Evolutionary conservation across 1,284 basidiomycete species (phyloP).

Genomic region (Cutaneotrichosporon sp.): DNA sequence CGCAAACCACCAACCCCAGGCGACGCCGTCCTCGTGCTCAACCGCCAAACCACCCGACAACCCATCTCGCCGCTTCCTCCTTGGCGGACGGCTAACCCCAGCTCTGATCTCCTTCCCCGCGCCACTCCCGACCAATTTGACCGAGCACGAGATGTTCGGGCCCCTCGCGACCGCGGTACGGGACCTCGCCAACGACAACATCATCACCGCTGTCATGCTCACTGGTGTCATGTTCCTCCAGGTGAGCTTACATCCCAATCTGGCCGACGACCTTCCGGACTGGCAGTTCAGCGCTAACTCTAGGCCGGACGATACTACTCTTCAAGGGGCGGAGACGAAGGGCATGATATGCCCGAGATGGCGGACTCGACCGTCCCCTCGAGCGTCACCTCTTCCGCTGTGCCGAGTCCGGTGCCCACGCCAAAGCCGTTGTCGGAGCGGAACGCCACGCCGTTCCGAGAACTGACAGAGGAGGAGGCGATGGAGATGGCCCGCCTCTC

Average conservation of each 20-base stretch:
- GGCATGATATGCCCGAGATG: background rate
- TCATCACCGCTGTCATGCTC: slow-evolving; percentile 46
- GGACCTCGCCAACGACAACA: slow-evolving; percentile 44
- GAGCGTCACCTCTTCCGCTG: slow-evolving; percentile 10
- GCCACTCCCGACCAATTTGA: slow-evolving; percentile 27
- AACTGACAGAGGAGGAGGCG: slow-evolving; percentile 39
- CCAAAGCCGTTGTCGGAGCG: slow-evolving; percentile 15
- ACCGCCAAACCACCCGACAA: too few species aligned
- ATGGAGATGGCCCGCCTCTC: slow-evolving; percentile 24
- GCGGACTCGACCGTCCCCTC: slow-evolving; percentile 6
- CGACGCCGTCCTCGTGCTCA: too few species aligned
- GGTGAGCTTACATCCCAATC: slow-evolving; percentile 18
- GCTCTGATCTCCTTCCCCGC: slow-evolving; percentile 35
- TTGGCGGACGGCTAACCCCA: too few species aligned
- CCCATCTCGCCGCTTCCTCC: too few species aligned
- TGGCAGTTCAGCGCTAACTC: background rate
- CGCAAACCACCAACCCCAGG: too few species aligned
- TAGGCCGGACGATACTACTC: slow-evolving; percentile 44
- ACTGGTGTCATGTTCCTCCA: slow-evolving; percentile 46
- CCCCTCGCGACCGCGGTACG: slow-evolving; percentile 33
- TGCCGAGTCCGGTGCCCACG: slow-evolving; percentile 14
- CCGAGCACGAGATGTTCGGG: slow-evolving; percentile 32
- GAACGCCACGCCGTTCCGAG: slow-evolving; percentile 38
- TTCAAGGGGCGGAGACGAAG: slow-evolving; percentile 17
- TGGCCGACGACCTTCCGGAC: too few species aligned